phyloP scores from a whole-genome alignment of 371 early-diverging fungal genomes.

The Entomophthora muscae region DNA sequence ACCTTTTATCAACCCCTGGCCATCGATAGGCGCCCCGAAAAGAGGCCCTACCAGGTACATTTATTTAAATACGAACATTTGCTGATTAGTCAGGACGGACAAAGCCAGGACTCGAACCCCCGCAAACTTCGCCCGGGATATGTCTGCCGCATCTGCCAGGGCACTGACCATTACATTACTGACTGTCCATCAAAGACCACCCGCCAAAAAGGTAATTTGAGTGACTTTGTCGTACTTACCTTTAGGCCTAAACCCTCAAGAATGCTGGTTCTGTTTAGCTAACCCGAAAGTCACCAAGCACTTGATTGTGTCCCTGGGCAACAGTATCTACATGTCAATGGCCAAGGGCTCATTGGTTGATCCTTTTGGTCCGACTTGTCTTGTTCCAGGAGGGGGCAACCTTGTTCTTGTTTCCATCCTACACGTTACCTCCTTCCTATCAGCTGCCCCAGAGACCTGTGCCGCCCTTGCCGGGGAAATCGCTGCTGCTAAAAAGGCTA shows the following conservation, averaged over 20 bases:
- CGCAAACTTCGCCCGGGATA: constrained; percentile 19
- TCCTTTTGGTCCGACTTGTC: constrained; percentile 11
- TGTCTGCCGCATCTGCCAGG: constrained; percentile 31
- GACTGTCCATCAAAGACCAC: constrained; percentile 31
- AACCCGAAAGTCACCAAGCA: constrained; percentile 64
- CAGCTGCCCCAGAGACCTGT: constrained; percentile 22
- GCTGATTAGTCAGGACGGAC: too few species aligned
- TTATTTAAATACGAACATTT: too few species aligned
- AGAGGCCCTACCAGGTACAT: too few species aligned
- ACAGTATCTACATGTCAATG: constrained; percentile 46
- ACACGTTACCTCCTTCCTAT: constrained; percentile 35
- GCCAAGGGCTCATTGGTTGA: constrained; percentile 53
- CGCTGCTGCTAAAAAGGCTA: constrained; percentile 30
- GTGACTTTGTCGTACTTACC: neutral
- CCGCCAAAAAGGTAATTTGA: neutral
- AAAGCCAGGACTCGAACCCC: too few species aligned
- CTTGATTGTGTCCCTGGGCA: constrained; percentile 52
- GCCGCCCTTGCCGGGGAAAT: constrained; percentile 28
- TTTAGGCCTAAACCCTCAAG: constrained; percentile 1
- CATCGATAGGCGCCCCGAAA: neutral
- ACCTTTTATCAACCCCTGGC: neutral
- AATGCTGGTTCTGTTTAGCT: constrained; percentile 80
- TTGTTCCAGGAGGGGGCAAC: constrained; percentile 47
- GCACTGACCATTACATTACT: constrained; percentile 36
- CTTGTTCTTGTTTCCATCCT: constrained; percentile 49